Evolutionary conservation across 805 yeast species (phyloP), one percentile per base, ranked within the genome.

Genomic region (Priceomyces carsonii): DNA sequence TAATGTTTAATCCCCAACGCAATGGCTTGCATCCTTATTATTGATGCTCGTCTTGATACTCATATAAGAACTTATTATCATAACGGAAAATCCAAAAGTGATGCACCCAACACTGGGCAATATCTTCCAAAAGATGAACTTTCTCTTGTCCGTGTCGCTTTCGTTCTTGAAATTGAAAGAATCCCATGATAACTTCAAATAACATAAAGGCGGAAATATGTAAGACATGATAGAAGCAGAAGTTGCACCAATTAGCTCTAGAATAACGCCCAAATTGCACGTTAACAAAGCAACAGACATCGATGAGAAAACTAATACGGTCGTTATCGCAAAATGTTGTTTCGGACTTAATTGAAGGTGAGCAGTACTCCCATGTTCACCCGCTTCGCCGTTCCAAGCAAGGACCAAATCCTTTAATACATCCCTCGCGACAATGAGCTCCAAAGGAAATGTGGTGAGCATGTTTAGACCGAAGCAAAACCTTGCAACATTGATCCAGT

Each of bases 181-280:
- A 24, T 56, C 59, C 66, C 64, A 38, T 0, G 88, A 75, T 49
- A 90, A 71, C 43, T 82, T 79, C 42, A 88, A 57, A 49, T 74
- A 85, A 49, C 96, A 90, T 55, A 82, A 56, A 3, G 96, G 96
- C 0, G 98, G 98, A 12, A 90, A 63, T 15, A 90, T 87, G 55
- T 86, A 90, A 0, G 98, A 97, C 83, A 91, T 82, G 24, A 85
- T 67, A 13, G 95, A 87, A 0, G 97, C 97, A 0, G 95, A 84
- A 0, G 95, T 84, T 0, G 96, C 90, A 2, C 98, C 98, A 20
- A 88, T 89, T 3, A 90, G 69, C 53, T 91, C 97, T 26, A 90
- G 68, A 18, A 91, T 82, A 8, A 93, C 85, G 1, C 98, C 98
- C 37, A 90, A 68, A 45, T 89, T 87, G 53, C 96, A 90, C 0